phyloP scores from a whole-genome alignment of 495 filamentous ascomycete genomes.

The Baudoinia panamericana region DNA sequence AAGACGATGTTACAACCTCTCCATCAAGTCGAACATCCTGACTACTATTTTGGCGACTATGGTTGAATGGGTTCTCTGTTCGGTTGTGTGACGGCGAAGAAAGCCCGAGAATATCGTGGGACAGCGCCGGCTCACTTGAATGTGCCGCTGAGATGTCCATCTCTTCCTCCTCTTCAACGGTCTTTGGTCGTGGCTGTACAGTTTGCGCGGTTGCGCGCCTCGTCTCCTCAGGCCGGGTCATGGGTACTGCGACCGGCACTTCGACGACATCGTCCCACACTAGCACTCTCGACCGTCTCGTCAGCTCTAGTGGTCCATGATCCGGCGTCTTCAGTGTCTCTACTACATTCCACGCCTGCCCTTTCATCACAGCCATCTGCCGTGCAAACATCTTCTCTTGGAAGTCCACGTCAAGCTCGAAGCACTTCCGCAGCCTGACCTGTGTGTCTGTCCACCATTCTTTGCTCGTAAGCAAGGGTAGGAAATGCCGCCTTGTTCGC shows the following conservation, averaged over 20 bases:
- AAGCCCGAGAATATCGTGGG: slow-evolving; percentile 60
- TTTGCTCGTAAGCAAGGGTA: slow-evolving; percentile 83
- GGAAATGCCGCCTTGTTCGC: slow-evolving; percentile 82
- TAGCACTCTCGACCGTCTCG: slow-evolving; percentile 75
- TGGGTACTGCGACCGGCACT: slow-evolving; percentile 81
- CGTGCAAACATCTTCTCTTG: slow-evolving; percentile 95
- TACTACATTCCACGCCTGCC: slow-evolving; percentile 97
- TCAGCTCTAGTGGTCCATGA: slow-evolving; percentile 88
- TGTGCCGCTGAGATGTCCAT: slow-evolving; percentile 80
- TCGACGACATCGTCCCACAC: slow-evolving; percentile 98
- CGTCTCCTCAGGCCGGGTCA: slow-evolving; percentile 64
- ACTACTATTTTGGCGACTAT: slow-evolving; percentile 44
- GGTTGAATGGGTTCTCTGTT: slow-evolving; percentile 62
- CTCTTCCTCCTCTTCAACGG: slow-evolving; percentile 50
- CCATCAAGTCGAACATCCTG: slow-evolving; percentile 31
- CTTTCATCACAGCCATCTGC: slow-evolving; percentile 98
- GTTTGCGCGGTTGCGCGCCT: slow-evolving; percentile 46
- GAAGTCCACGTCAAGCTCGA: slow-evolving; percentile 86
- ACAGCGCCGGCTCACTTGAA: neutral
- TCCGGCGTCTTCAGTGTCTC: slow-evolving; percentile 87
- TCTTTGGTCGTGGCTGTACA: too few species aligned
- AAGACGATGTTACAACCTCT: slow-evolving; percentile 15
- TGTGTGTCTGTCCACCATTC: slow-evolving; percentile 96
- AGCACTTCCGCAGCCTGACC: slow-evolving; percentile 65
- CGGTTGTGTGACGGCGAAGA: slow-evolving; percentile 48